These are phyloP conservation scores for Striga asiatica DNA, from an alignment of 257 asterid genomes.

Conservation along the genomic window DNA sequence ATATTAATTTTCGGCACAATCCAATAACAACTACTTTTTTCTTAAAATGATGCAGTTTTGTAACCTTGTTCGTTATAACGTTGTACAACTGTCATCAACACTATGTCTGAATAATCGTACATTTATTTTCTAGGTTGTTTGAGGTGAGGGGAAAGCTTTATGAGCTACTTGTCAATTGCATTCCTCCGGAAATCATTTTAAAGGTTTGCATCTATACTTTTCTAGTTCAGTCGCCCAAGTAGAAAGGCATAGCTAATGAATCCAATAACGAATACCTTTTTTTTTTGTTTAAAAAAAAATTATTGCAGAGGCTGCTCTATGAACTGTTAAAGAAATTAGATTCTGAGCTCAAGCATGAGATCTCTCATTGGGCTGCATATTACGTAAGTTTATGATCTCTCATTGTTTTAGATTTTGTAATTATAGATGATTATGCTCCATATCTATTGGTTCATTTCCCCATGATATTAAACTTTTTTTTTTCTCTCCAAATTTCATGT, in stretches of 20 bases:
- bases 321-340: constrained; percentile 88
- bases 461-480: too few species aligned
- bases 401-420: background rate
- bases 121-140: constrained; percentile 65
- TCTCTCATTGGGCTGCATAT: constrained; percentile 88
- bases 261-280: too few species aligned
- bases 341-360: constrained; percentile 88
- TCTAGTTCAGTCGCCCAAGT: too few species aligned
- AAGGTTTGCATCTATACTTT: constrained; percentile 41
- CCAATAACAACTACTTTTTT: too few species aligned
- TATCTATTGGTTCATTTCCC: too few species aligned
- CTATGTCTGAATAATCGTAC: too few species aligned
- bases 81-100: background rate
- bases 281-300: constrained; percentile 2
- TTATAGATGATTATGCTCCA: too few species aligned
- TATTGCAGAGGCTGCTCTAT: constrained; percentile 69
- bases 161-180: constrained; percentile 83
- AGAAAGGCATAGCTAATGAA: too few species aligned
- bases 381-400: constrained; percentile 46
- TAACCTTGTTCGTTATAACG: background rate
- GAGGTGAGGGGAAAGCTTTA: constrained; percentile 91
- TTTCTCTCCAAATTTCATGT: too few species aligned
- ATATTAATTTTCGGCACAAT: constrained; percentile 13
- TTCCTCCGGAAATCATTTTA: constrained; percentile 80
- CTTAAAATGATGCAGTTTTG: too few species aligned